phyloP scores from a whole-genome alignment of 2,329 filamentous ascomycete genomes.

The Eurotiales sp. region DNA sequence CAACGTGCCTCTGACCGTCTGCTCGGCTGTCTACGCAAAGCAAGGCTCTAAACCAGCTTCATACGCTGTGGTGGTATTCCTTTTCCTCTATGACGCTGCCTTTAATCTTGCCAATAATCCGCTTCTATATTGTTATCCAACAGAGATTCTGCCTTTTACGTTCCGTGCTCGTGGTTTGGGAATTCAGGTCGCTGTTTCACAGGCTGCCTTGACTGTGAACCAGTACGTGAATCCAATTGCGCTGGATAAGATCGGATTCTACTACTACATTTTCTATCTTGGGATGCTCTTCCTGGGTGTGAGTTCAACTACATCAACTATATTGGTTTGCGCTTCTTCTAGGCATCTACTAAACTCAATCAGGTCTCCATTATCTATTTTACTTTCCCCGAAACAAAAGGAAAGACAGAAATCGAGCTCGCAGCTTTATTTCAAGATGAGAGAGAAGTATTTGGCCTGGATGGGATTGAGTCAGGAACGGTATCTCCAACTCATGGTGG shows the following conservation, averaged over 20 bases:
- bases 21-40: background rate
- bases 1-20: background rate
- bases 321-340: background rate
- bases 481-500: background rate
- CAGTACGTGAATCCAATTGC: slow-evolving; percentile 41
- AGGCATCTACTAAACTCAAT: background rate
- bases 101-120: slow-evolving; percentile 43
- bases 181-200: slow-evolving; percentile 42
- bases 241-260: slow-evolving; percentile 48
- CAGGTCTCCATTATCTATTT: background rate
- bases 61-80: background rate
- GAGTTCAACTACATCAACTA: background rate
- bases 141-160: slow-evolving; percentile 51
- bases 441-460: background rate
- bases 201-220: slow-evolving; percentile 44
- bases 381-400: background rate
- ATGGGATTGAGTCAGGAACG: background rate
- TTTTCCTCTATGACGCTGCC: background rate
- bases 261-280: slow-evolving; percentile 43
- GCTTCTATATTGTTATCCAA: slow-evolving; percentile 45
- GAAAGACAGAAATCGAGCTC: background rate
- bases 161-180: slow-evolving; percentile 53
- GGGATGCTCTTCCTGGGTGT: background rate
- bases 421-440: background rate
- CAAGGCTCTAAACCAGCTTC: background rate